phyloP scores from a whole-genome alignment of 2,329 filamentous ascomycete genomes.

The Colletotrichum sp. region DNA sequence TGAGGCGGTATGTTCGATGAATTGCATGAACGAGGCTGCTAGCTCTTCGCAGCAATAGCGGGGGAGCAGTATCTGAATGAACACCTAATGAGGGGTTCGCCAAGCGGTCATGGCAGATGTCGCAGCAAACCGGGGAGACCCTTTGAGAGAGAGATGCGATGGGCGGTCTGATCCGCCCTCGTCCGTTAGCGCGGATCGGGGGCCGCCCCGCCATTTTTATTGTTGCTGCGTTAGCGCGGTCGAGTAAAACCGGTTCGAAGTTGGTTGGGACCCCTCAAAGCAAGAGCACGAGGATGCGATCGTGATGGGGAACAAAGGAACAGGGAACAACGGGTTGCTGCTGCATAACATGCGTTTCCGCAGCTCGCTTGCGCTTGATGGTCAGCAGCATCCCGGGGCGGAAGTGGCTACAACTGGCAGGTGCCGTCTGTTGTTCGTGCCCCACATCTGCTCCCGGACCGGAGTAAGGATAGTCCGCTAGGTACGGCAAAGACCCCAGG shows the following conservation, averaged over 20 bases:
- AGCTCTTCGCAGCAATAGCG: neutral
- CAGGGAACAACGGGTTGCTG: neutral
- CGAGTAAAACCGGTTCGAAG: neutral
- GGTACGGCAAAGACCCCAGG: no score
- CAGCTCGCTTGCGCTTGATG: neutral
- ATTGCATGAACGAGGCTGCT: neutral
- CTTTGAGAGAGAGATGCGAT: neutral
- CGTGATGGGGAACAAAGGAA: neutral
- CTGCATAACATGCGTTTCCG: neutral
- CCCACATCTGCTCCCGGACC: no score
- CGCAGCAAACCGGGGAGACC: neutral
- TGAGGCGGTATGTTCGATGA: neutral
- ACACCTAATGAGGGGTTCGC: neutral
- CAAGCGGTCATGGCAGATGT: neutral
- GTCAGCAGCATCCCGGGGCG: neutral
- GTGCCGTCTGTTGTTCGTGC: neutral
- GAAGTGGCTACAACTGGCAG: neutral
- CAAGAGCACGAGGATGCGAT: neutral
- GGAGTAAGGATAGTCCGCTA: no score
- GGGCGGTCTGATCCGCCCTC: conserved; percentile 1
- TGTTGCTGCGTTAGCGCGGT: neutral
- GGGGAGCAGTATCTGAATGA: neutral
- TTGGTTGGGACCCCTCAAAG: neutral
- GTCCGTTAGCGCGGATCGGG: conserved; percentile 4
- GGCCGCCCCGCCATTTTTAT: neutral